These are phyloP conservation scores for Chlamydomonas applanata DNA, from an alignment of 139 green algal species.

Conservation along the genomic window DNA sequence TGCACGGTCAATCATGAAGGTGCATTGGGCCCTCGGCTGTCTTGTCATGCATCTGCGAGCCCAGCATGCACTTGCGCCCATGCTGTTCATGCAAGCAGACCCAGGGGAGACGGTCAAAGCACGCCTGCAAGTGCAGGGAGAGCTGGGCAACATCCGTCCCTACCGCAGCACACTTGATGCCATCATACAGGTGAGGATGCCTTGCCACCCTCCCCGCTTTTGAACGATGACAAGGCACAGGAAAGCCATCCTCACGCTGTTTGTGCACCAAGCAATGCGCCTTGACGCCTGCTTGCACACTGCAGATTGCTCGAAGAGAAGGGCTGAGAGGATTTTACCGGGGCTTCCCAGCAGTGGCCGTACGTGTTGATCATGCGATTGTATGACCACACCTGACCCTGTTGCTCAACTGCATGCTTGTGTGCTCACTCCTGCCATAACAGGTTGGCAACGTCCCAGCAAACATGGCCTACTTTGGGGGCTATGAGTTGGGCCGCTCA, in stretches of 20 bases:
- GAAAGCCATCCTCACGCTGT: no score
- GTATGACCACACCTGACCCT: not conserved
- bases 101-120: conserved; percentile 79
- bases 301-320: conserved; percentile 42
- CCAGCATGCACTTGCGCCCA: not conserved
- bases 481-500: conserved; percentile 59
- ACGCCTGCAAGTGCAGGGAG: conserved; percentile 60
- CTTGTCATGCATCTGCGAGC: not conserved
- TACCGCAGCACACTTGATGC: conserved; percentile 11
- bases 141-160: not conserved
- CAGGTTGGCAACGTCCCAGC: conserved; percentile 61
- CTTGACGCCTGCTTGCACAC: no score
- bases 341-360: conserved; percentile 66
- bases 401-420: not conserved
- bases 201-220: no score
- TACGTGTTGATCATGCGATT: no score
- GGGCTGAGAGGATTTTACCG: conserved; percentile 66
- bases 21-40: no score
- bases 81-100: conserved; percentile 27
- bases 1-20: no score
- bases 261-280: no score
- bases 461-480: conserved; percentile 76
- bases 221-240: no score
- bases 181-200: conserved; percentile 9
- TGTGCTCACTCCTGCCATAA: not conserved